Percentiles rank a stretch among this genome's conserved stretches.
phyloP scores from a whole-genome alignment of 2,329 filamentous ascomycete species.

The Hypoxylon rubiginosum region DNA sequence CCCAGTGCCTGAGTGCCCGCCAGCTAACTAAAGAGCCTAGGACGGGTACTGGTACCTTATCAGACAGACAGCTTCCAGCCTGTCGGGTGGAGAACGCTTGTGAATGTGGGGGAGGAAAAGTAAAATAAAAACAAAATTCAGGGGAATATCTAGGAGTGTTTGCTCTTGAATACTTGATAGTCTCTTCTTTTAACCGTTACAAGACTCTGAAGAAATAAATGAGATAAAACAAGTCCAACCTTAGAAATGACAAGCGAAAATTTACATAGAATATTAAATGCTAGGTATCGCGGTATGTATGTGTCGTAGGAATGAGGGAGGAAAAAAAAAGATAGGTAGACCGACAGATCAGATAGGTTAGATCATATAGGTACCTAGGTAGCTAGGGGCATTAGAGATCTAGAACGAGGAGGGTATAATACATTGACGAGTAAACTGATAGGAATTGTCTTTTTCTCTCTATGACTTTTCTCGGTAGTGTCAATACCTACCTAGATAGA shows the following conservation, averaged over 20 bases:
- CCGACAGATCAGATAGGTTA: constrained; percentile 28
- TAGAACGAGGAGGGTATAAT: constrained; percentile 19
- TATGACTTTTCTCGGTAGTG: too few species aligned
- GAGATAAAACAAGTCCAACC: neutral
- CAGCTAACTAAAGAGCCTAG: constrained; percentile 1
- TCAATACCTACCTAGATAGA: too few species aligned
- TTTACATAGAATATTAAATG: neutral
- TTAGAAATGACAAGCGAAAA: neutral
- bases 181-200: neutral
- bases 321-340: constrained; percentile 16
- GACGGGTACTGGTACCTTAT: constrained; percentile 23
- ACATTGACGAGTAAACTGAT: neutral
- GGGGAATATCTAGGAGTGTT: constrained; percentile 9
- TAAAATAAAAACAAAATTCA: constrained; percentile 20
- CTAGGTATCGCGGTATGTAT: neutral
- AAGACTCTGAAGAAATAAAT: neutral
- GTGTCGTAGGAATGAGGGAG: neutral
- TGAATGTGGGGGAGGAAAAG: constrained; percentile 30
- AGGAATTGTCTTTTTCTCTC: neutral
- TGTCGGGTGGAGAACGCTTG: constrained; percentile 14
- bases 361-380: neutral
- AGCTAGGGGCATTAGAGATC: constrained; percentile 20
- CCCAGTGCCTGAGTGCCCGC: constrained; percentile 2
- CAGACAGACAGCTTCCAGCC: constrained; percentile 36
- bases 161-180: neutral